Percentiles rank a stretch among this genome's conserved stretches.
phyloP scores from a whole-genome alignment of 257 asterid species.

The Ehretia macrophylla region DNA sequence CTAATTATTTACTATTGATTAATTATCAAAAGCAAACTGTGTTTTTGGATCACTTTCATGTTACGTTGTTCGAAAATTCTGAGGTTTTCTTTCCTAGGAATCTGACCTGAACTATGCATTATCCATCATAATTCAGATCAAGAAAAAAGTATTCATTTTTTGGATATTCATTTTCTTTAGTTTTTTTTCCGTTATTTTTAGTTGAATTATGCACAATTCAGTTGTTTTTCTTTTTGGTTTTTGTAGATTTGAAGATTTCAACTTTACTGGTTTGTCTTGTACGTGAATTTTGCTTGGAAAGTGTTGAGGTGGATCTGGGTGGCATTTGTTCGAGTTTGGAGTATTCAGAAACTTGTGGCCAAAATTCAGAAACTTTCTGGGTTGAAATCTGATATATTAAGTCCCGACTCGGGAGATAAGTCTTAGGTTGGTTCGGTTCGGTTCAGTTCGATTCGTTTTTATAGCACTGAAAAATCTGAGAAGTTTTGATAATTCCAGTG shows the following conservation, averaged over 20 bases:
- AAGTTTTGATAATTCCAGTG: conserved; percentile 3
- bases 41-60: conserved; percentile 41
- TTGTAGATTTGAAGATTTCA: neutral
- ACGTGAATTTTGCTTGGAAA: neutral
- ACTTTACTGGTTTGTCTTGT: conserved; percentile 2
- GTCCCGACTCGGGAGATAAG: neutral
- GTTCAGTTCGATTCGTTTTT: conserved; percentile 11
- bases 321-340: neutral
- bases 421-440: too few relatives aligned
- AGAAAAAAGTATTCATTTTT: conserved; percentile 19
- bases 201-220: conserved; percentile 31
- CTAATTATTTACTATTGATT: too few relatives aligned
- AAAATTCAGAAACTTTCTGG: conserved; percentile 7
- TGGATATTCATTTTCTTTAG: conserved; percentile 11
- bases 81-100: conserved; percentile 24
- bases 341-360: neutral
- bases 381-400: conserved; percentile 13
- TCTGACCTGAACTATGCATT: conserved; percentile 52
- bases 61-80: conserved; percentile 16
- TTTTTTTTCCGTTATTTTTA: neutral
- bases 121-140: conserved; percentile 26
- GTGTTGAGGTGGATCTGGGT: conserved; percentile 29
- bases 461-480: neutral
- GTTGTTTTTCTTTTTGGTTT: conserved; percentile 37
- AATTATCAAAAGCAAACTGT: conserved; percentile 1